These are phyloP conservation scores for Podospora anserina DNA, from an alignment of 495 filamentous ascomycete species.

Conservation along the genomic window DNA sequence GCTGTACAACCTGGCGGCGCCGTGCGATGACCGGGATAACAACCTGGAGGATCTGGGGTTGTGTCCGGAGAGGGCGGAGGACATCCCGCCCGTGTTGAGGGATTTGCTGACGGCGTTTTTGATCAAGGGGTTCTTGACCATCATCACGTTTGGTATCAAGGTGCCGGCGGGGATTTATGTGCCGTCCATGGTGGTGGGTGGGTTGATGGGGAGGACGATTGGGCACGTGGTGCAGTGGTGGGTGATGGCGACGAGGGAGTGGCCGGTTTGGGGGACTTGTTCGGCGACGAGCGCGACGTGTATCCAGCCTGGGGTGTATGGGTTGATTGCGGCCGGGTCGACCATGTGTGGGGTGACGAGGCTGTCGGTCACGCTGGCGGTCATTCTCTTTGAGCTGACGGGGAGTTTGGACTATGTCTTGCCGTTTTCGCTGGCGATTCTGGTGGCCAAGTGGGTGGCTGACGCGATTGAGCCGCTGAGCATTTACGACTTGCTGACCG, in stretches of 20 bases:
- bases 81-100: conserved; percentile 68
- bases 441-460: conserved; percentile 96
- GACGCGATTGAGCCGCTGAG: conserved; percentile 92
- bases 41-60: conserved; percentile 64
- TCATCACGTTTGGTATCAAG: conserved; percentile 90
- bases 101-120: conserved; percentile 76
- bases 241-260: conserved; percentile 67
- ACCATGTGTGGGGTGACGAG: conserved; percentile 98
- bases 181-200: conserved; percentile 96
- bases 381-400: conserved; percentile 94
- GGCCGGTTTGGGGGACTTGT: conserved; percentile 70
- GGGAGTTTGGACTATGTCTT: conserved; percentile 92
- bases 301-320: conserved; percentile 93
- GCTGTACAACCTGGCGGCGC: conserved; percentile 82
- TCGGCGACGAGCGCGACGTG: conserved; percentile 70
- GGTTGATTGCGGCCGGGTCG: conserved; percentile 87
- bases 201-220: conserved; percentile 83
- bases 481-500: conserved; percentile 92
- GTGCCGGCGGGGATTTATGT: conserved; percentile 96
- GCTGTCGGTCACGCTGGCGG: conserved; percentile 87
- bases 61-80: conserved; percentile 67
- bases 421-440: conserved; percentile 86
- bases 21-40: conserved; percentile 60
- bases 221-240: conserved; percentile 85
- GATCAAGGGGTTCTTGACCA: conserved; percentile 84